Evolutionary conservation across 2,329 filamentous ascomycete genomes (phyloP).

Genomic region (Diaporthe batatas): DNA sequence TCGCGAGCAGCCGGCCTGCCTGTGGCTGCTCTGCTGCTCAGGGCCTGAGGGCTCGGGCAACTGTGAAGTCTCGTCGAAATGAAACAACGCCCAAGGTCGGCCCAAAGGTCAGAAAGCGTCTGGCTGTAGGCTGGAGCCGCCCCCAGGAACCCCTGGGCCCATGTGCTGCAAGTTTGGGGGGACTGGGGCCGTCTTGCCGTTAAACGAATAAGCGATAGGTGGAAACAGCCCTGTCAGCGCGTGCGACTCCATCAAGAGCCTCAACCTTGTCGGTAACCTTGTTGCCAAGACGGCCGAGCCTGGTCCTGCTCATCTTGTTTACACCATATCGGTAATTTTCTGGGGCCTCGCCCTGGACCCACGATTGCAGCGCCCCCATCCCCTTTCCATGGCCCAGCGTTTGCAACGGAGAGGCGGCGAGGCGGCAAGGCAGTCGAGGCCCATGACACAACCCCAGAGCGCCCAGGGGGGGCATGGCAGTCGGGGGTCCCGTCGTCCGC

Average conservation of each 20-base stretch:
- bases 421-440: slow-evolving; percentile 14
- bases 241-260: slow-evolving; percentile 28
- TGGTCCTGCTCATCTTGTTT: slow-evolving; percentile 38
- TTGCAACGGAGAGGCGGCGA: not conserved
- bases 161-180: slow-evolving; percentile 24
- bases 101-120: slow-evolving; percentile 2
- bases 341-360: slow-evolving; percentile 16
- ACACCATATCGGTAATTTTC: slow-evolving; percentile 32
- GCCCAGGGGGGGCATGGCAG: slow-evolving; percentile 4
- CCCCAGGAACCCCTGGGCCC: slow-evolving; percentile 23
- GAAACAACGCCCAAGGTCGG: slow-evolving; percentile 32
- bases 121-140: slow-evolving; percentile 24
- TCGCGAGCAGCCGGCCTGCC: slow-evolving; percentile 26
- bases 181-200: slow-evolving; percentile 20
- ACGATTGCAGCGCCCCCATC: slow-evolving; percentile 19
- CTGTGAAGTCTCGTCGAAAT: slow-evolving; percentile 27
- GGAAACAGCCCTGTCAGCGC: slow-evolving; percentile 11
- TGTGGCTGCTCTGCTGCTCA: not conserved
- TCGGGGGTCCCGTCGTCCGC: not conserved
- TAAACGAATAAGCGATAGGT: slow-evolving; percentile 32
- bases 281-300: slow-evolving; percentile 37
- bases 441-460: slow-evolving; percentile 10
- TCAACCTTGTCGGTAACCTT: slow-evolving; percentile 30
- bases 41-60: slow-evolving; percentile 4
- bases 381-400: slow-evolving; percentile 16